A percentile compares a stretch with the other conserved stretches of the same genome.
phyloP scores from a whole-genome alignment of 2,329 filamentous ascomycete species.

The Pseudophaeomoniella oleicola region DNA sequence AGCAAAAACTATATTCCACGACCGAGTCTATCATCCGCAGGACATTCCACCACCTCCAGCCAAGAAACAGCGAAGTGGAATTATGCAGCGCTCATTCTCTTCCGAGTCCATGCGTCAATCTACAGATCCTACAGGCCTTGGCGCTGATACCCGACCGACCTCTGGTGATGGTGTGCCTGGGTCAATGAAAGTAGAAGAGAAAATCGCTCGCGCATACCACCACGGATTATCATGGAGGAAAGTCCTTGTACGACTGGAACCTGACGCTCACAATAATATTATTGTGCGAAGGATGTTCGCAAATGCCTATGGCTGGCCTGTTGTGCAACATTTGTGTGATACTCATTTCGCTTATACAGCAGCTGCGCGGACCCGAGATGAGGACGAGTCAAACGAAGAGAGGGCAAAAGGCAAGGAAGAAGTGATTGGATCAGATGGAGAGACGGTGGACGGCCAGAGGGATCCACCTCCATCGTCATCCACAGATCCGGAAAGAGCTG shows the following conservation, averaged over 20 bases:
- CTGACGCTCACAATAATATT: conserved; percentile 97
- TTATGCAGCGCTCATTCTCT: conserved; percentile 10
- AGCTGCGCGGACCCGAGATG: conserved; percentile 50
- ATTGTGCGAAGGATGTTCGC: conserved; percentile 92
- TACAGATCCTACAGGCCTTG: conserved; percentile 9
- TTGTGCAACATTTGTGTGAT: conserved; percentile 86
- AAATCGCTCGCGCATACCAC: conserved; percentile 93
- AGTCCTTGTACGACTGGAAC: conserved; percentile 85
- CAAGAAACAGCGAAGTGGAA: conserved; percentile 22
- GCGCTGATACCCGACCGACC: background rate
- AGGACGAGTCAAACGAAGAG: conserved; percentile 52
- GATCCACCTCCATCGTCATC: conserved; percentile 10
- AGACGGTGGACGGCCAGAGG: conserved; percentile 40
- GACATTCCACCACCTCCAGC: conserved; percentile 74
- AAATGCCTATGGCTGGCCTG: conserved; percentile 95
- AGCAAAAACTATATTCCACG: conserved; percentile 86
- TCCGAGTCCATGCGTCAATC: conserved; percentile 11
- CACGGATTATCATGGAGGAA: conserved; percentile 88
- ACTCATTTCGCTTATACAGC: conserved; percentile 77
- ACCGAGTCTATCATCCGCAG: conserved; percentile 82
- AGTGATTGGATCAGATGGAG: conserved; percentile 46
- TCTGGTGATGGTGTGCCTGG: conserved; percentile 7
- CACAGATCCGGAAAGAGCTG: background rate
- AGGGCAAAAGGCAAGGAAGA: conserved; percentile 47
- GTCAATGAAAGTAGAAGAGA: conserved; percentile 84